Conservation (phyloP, 257 asterid species). For the Solanum etuberosum region DNA sequence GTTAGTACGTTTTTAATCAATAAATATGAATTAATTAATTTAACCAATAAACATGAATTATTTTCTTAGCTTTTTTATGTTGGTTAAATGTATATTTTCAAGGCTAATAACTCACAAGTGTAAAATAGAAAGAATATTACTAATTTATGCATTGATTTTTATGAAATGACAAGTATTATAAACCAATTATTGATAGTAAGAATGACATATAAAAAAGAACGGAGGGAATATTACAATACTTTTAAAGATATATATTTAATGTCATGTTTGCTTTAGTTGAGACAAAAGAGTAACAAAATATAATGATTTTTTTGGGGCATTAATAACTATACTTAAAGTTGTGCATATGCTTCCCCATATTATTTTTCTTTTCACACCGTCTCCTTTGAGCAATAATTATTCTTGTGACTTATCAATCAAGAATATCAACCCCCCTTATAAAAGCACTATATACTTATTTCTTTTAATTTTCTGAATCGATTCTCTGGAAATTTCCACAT, state of each 20-base stretch:
- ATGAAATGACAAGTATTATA: too few species aligned
- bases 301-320: background rate
- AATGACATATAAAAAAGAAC: too few species aligned
- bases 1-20: too few species aligned
- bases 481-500: background rate
- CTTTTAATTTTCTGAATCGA: background rate
- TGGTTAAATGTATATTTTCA: too few species aligned
- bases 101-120: too few species aligned
- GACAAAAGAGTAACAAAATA: background rate
- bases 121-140: too few species aligned
- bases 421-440: background rate
- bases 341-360: background rate
- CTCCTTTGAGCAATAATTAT: background rate
- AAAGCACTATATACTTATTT: background rate
- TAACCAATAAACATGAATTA: too few species aligned
- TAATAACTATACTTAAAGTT: background rate
- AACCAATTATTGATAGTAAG: too few species aligned
- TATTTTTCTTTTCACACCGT: background rate
- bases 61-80: too few species aligned
- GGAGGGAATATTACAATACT: too few species aligned
- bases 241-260: background rate
- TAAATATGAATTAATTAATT: too few species aligned
- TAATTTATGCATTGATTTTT: too few species aligned
- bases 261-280: background rate
- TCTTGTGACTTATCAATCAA: background rate